Conservation (phyloP, 495 filamentous ascomycete species). For the Immersiella caudata region DNA sequence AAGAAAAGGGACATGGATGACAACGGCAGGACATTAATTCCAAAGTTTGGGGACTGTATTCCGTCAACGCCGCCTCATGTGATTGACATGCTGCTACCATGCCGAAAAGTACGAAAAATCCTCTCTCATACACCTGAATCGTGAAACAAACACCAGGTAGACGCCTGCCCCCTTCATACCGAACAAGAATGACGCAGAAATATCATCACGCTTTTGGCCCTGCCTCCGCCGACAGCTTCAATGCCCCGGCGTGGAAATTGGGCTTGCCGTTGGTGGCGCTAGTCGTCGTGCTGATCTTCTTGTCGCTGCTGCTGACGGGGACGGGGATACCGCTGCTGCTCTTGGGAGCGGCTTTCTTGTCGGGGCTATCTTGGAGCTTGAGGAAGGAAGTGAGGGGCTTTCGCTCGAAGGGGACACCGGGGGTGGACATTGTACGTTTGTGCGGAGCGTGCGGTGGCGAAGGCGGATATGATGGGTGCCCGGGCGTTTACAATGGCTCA, state of each 20-base stretch:
- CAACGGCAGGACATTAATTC: too few species aligned
- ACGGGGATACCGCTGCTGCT: not conserved
- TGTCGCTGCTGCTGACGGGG: not conserved
- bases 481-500: too few species aligned
- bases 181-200: not conserved
- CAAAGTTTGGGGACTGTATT: too few species aligned
- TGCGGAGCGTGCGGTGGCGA: not conserved
- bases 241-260: not conserved
- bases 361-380: conserved; percentile 14
- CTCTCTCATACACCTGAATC: too few species aligned
- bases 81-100: too few species aligned
- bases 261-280: not conserved
- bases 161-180: not conserved
- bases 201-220: not conserved
- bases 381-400: conserved; percentile 9
- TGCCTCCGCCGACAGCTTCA: not conserved
- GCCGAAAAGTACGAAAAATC: too few species aligned
- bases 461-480: too few species aligned
- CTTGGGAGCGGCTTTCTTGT: conserved; percentile 5
- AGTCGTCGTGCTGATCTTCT: not conserved
- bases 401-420: not conserved
- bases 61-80: too few species aligned
- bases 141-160: too few species aligned
- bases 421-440: not conserved
- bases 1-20: too few species aligned